Base-by-base conservation (phyloP, 371 early-diverging fungal species). In the Actinomortierella ambigua region DNA sequence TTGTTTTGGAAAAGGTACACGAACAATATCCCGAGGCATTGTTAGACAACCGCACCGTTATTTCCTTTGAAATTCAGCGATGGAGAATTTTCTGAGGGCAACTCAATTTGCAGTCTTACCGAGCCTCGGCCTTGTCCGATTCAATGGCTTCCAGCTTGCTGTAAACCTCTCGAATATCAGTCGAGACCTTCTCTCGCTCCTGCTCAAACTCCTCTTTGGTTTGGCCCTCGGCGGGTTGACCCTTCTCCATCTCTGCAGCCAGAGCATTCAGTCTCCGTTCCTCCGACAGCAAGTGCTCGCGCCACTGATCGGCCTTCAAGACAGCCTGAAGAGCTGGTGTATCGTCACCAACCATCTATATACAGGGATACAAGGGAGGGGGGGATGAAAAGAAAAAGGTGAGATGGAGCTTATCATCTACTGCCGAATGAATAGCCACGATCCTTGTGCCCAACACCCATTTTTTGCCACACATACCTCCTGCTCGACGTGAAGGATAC, bases 401-500 rank as follows among this genome's bases (percentile, higher is more conserved):
- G 23, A 47, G 48, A 39, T 43, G 53, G 18, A 18, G n/a, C n/a
- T n/a, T n/a, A n/a, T n/a, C n/a, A n/a, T n/a, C n/a, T n/a, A n/a
- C n/a, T n/a, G n/a, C n/a, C n/a, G n/a, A n/a, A n/a, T n/a, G n/a
- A n/a, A n/a, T n/a, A n/a, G n/a, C n/a, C n/a, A n/a, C n/a, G n/a
- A n/a, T n/a, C n/a, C n/a, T n/a, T n/a, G n/a, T n/a, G n/a, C n/a
- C n/a, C n/a, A n/a, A n/a, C 7, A 20, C n/a, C n/a, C n/a, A n/a
- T n/a, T n/a, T n/a, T 11, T 15, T 26, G 28, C 18, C n/a, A 11
- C 1, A 61, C 65, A 65, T 81, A 88, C 92, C 81, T 99, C 99
- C 78, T 99, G 99, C 76, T 97, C 98, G 40, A 99, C 98, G 82
- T 97, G 94, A 57, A 98, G 82, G 61, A 98, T 90, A 68, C 91